Evolutionary conservation across 257 asterid species (phyloP), one percentile per base, ranked within the genome.

Genomic region (Penstemon davidsonii): DNA sequence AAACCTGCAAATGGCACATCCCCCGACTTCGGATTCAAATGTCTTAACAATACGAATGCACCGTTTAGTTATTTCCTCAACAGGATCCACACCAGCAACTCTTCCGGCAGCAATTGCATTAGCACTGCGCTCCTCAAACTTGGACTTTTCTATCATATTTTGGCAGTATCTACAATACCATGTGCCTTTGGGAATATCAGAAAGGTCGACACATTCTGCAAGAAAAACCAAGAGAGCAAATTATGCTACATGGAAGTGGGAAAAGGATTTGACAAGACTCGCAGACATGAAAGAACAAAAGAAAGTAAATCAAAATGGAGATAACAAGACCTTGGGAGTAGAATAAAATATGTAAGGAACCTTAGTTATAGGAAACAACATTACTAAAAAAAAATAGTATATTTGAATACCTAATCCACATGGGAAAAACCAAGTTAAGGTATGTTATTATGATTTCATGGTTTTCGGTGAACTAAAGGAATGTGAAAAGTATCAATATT

Each of bases 81-180:
- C 69, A 53, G 96, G 87, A 78, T 94, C 90, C 71, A 69, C 71
- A 18, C 96, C 99, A 53, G 89, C 87, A 58, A 86, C 83, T 76
- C 96, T 77, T 63, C 99, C 99, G 78, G 97, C 97, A 69, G 97
- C 99, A 46, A 84, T 69, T 47, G 97, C 97, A 80, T 94, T 91
- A 38, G 78, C 86, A 66, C 82, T 80, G 25, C 5, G 71, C 79
- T 83, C 89, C 0, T 87, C 89, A 73, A 64, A 79, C 57, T 80
- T 80, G 74, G 83, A 91, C 81, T 67, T 86, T 61, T 76, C 84
- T 41, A 84, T 78, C 88, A 84, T 85, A 71, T 69, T 79, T 70
- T 64, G 76, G 66, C 99, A 94, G 55, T 83, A 78, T 72, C 84
- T 84, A 76, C 96, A 94, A 54, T 75, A 85, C 97, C 97, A 91